phyloP scores from a whole-genome alignment of 768 basidiomycete species.

The Pisolithus microcarpus region DNA sequence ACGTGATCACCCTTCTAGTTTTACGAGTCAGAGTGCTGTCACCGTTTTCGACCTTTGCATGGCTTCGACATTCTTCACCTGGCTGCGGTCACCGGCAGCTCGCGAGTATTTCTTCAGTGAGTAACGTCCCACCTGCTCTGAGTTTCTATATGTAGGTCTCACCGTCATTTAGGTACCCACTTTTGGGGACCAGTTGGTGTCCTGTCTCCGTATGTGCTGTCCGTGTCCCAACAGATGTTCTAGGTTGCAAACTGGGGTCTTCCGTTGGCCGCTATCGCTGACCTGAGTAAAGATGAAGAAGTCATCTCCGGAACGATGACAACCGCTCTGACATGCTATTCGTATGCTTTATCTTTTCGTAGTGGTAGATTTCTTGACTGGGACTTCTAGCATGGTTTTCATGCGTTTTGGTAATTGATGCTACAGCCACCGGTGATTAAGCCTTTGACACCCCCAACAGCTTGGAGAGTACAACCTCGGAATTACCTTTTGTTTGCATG shows the following conservation, averaged over 20 bases:
- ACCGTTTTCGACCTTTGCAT: slow-evolving; percentile 31
- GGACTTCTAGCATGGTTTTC: slow-evolving; percentile 58
- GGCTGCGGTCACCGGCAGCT: slow-evolving; percentile 87
- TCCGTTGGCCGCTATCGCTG: slow-evolving; percentile 86
- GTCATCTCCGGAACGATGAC: slow-evolving; percentile 98
- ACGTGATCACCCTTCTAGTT: slow-evolving; percentile 6
- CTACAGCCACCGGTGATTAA: background rate
- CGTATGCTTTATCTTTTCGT: slow-evolving; percentile 53
- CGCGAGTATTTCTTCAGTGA: slow-evolving; percentile 92
- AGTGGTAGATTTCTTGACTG: slow-evolving; percentile 3
- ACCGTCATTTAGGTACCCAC: slow-evolving; percentile 65
- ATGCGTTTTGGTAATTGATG: slow-evolving; percentile 76
- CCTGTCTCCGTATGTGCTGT: slow-evolving; percentile 3
- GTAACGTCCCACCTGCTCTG: slow-evolving; percentile 25
- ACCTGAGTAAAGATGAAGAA: slow-evolving; percentile 91
- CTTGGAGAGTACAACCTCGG: slow-evolving; percentile 92
- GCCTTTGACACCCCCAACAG: slow-evolving; percentile 32
- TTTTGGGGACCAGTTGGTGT: slow-evolving; percentile 93
- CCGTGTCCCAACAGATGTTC: slow-evolving; percentile 5
- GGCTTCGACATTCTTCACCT: slow-evolving; percentile 81
- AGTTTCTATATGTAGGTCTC: slow-evolving; percentile 11
- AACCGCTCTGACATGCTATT: slow-evolving; percentile 81
- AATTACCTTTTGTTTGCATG: slow-evolving; percentile 95
- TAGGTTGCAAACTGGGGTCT: slow-evolving; percentile 99
- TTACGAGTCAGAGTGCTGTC: background rate